A percentile compares a stretch with the other conserved stretches of the same genome.
phyloP scores from a whole-genome alignment of 768 basidiomycete genomes.

The Pholiota conissans region DNA sequence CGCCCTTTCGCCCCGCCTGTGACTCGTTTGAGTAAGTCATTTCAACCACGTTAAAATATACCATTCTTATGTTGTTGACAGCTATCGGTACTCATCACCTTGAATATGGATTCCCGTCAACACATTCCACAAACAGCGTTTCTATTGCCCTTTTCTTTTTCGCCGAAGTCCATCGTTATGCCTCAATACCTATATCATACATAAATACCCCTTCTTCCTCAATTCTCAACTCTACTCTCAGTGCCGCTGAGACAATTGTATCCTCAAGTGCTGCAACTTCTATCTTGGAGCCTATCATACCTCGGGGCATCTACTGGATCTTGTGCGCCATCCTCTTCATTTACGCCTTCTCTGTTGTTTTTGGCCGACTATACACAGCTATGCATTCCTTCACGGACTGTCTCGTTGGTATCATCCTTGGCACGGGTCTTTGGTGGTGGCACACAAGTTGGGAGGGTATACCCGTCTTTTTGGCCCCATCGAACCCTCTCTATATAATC shows the following conservation, averaged over 20 bases:
- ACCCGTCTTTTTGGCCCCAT: constrained; percentile 29
- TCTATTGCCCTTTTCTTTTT: constrained; percentile 87
- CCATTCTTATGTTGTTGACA: constrained; percentile 23
- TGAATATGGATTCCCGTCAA: constrained; percentile 96
- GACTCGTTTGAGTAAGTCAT: constrained; percentile 73
- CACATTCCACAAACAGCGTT: constrained; percentile 89
- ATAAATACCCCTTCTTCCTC: neutral
- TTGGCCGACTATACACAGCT: constrained; percentile 79
- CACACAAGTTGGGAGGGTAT: constrained; percentile 45
- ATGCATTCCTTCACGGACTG: constrained; percentile 90
- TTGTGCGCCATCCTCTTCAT: constrained; percentile 45
- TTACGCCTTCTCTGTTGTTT: constrained; percentile 74
- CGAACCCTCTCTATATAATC: constrained; percentile 28
- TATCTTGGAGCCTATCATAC: constrained; percentile 36
- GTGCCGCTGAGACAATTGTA: neutral
- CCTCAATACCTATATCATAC: constrained; percentile 26
- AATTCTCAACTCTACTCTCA: neutral
- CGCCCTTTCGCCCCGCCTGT: constrained; percentile 91
- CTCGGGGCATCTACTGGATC: constrained; percentile 41
- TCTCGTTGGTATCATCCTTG: constrained; percentile 59
- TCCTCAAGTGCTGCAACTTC: constrained; percentile 7
- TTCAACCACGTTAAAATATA: neutral
- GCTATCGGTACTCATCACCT: constrained; percentile 80
- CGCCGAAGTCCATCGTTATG: constrained; percentile 54
- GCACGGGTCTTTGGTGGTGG: constrained; percentile 67